Evolutionary conservation across 371 early-diverging fungal genomes (phyloP).

Genomic region (Chytridium lagenaria): DNA sequence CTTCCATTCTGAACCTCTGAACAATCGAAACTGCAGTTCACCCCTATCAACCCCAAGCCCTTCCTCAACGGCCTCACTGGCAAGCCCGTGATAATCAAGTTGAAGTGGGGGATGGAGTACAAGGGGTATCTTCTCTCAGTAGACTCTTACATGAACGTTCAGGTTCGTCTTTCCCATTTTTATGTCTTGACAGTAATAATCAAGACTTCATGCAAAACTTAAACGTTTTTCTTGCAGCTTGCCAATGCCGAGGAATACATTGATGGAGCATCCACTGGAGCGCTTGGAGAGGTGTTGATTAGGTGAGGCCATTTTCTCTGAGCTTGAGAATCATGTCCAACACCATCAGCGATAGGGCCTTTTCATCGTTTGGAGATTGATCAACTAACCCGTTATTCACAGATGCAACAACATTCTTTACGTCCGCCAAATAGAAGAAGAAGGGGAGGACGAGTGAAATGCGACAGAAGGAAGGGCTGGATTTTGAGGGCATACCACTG

Average conservation of each 20-base stretch:
- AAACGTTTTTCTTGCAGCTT: too few species aligned
- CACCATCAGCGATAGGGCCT: too few species aligned
- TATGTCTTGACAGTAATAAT: background rate
- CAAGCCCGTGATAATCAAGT: conserved; percentile 87
- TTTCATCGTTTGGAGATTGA: too few species aligned
- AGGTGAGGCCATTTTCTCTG: too few species aligned
- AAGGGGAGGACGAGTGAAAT: conserved; percentile 12
- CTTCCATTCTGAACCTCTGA: too few species aligned
- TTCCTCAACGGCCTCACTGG: conserved; percentile 92
- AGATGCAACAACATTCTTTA: conserved; percentile 59
- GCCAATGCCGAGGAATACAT: conserved; percentile 93
- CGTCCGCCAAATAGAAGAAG: conserved; percentile 36
- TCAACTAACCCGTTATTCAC: too few species aligned
- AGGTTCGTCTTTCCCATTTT: conserved; percentile 57
- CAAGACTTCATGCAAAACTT: too few species aligned
- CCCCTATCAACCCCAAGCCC: conserved; percentile 96
- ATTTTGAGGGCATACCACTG: background rate
- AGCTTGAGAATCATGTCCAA: too few species aligned
- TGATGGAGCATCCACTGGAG: conserved; percentile 87
- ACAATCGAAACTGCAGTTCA: conserved; percentile 77
- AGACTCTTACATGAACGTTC: conserved; percentile 98
- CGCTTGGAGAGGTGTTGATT: conserved; percentile 92
- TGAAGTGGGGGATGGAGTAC: conserved; percentile 99
- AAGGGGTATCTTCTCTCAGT: conserved; percentile 89
- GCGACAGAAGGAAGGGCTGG: background rate